phyloP scores from a whole-genome alignment of 2,329 filamentous ascomycete genomes.

The Fusarium agapanthi region DNA sequence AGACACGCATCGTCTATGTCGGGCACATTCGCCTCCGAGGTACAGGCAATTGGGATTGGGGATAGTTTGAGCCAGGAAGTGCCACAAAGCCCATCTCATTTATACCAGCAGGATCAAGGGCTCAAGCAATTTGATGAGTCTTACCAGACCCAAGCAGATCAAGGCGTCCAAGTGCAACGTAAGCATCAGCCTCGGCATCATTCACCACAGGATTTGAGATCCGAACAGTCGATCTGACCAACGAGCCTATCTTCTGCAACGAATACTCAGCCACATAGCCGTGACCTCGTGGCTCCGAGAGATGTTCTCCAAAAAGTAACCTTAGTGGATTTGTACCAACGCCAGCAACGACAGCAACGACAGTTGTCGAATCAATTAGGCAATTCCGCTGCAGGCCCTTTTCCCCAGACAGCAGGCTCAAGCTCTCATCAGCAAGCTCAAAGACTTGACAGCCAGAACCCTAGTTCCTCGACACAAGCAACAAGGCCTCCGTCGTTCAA shows the following conservation, averaged over 20 bases:
- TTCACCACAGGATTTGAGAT: constrained; percentile 11
- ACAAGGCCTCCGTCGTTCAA: constrained; percentile 13
- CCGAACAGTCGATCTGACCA: not conserved
- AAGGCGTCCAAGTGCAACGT: constrained; percentile 9
- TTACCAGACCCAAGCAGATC: constrained; percentile 18
- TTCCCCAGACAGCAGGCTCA: constrained; percentile 15
- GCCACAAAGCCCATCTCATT: constrained; percentile 11
- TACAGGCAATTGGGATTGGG: not conserved
- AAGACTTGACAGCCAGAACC: not conserved
- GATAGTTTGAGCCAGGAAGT: constrained; percentile 6
- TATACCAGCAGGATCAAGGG: constrained; percentile 15
- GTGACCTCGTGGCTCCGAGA: not conserved
- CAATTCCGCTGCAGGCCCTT: constrained; percentile 5
- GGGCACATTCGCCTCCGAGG: constrained; percentile 29
- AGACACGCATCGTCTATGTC: constrained; percentile 14
- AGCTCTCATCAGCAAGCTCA: constrained; percentile 26
- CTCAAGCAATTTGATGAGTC: not conserved
- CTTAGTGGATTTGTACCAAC: constrained; percentile 21
- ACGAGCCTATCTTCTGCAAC: not conserved
- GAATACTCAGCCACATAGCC: not conserved
- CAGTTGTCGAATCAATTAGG: constrained; percentile 31
- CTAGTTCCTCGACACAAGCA: constrained; percentile 19
- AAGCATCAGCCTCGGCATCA: constrained; percentile 19
- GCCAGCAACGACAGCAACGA: constrained; percentile 31
- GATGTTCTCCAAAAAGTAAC: constrained; percentile 4